Conservation (phyloP, 2,329 filamentous ascomycete species). For the Coleophoma cylindrospora region DNA sequence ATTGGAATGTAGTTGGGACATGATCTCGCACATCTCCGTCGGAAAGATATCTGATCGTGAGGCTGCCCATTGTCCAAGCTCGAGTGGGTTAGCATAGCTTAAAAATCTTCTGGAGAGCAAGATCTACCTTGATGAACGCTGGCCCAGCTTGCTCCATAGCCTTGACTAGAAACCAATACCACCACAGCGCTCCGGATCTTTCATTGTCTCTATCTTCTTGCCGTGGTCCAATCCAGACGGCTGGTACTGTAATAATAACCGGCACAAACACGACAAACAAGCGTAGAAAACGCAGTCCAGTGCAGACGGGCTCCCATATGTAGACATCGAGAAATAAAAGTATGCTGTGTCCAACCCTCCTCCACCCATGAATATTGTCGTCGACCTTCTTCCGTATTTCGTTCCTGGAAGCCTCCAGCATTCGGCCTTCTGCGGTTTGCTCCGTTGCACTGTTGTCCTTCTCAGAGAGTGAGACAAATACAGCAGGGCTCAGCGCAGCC, state of each 20-base stretch:
- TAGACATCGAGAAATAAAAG: conserved; percentile 66
- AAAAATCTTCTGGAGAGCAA: background rate
- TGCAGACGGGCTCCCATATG: conserved; percentile 82
- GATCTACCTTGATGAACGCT: conserved; percentile 85
- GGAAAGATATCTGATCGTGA: conserved; percentile 96
- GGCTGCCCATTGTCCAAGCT: conserved; percentile 97
- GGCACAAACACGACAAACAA: conserved; percentile 86
- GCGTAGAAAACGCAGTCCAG: conserved; percentile 82
- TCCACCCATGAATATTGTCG: conserved; percentile 54
- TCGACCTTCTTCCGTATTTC: conserved; percentile 70
- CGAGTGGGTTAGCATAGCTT: conserved; percentile 14
- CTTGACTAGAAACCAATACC: conserved; percentile 83
- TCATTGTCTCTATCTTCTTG: conserved; percentile 65
- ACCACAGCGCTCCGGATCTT: conserved; percentile 80
- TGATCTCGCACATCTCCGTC: conserved; percentile 81
- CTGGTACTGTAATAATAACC: conserved; percentile 74
- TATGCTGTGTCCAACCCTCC: conserved; percentile 51
- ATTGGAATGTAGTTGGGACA: conserved; percentile 93
- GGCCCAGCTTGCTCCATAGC: conserved; percentile 92
- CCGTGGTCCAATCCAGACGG: conserved; percentile 71
- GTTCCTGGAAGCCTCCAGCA: conserved; percentile 75
- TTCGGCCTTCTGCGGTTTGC: conserved; percentile 75
- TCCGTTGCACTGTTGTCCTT: conserved; percentile 47
- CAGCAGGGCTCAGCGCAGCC: conserved; percentile 43
- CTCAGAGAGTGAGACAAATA: conserved; percentile 54